phyloP scores from a whole-genome alignment of 345 rosid species.

The Citrus reticulata region DNA sequence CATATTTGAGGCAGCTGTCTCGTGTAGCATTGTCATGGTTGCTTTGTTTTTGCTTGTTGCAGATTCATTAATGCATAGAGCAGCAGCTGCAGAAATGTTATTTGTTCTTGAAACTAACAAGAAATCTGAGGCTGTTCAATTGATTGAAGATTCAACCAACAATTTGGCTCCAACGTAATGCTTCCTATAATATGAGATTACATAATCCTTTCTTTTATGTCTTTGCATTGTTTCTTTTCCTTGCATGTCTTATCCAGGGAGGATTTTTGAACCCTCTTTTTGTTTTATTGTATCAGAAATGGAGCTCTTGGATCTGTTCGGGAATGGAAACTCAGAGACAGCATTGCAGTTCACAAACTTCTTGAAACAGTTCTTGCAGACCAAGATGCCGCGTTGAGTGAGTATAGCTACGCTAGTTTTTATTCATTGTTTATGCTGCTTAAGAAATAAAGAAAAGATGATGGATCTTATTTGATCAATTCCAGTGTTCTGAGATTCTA shows the following conservation, averaged over 20 bases:
- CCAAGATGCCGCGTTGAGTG: conserved; percentile 75
- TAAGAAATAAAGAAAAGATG: neutral
- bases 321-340: conserved; percentile 87
- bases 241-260: neutral
- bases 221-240: neutral
- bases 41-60: conserved; percentile 14
- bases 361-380: conserved; percentile 48
- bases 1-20: neutral
- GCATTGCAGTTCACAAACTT: conserved; percentile 71
- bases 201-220: neutral
- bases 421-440: neutral
- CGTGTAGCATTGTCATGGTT: neutral
- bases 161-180: conserved; percentile 50
- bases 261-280: neutral
- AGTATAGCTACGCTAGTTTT: conserved; percentile 23
- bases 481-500: neutral
- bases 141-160: conserved; percentile 76
- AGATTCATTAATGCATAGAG: conserved; percentile 95
- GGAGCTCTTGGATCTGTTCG: conserved; percentile 58
- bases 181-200: neutral
- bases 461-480: neutral
- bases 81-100: conserved; percentile 89
- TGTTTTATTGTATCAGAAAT: conserved; percentile 36
- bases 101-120: conserved; percentile 60
- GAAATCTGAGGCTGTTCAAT: conserved; percentile 63